These are phyloP conservation scores for Capsicum rhomboideum DNA, from an alignment of 257 asterid species.

Conservation along the genomic window DNA sequence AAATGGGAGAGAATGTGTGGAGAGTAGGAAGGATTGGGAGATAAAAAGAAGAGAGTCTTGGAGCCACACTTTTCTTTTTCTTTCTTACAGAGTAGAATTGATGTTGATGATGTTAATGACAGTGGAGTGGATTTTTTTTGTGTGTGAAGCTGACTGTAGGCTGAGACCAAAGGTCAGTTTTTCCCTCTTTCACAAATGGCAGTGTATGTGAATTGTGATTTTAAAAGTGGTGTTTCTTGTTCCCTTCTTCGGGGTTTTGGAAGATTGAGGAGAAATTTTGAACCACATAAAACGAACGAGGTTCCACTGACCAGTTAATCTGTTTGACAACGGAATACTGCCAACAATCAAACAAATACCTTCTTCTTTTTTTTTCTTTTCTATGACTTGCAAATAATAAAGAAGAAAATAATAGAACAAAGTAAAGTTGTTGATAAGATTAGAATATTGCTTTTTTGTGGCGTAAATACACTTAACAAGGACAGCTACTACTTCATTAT, in stretches of 20 bases:
- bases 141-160: neutral
- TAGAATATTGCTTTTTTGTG: neutral
- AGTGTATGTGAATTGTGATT: neutral
- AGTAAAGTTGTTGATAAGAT: neutral
- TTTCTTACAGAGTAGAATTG: neutral
- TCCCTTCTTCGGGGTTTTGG: neutral
- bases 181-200: neutral
- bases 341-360: neutral
- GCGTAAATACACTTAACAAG: neutral
- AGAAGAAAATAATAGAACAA: neutral
- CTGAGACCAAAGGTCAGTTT: slow-evolving; percentile 4
- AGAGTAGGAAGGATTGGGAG: slow-evolving; percentile 7
- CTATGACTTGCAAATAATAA: neutral
- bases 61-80: slow-evolving; percentile 5
- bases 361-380: neutral
- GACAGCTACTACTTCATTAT: too few relatives aligned
- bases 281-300: neutral
- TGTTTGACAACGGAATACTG: neutral
- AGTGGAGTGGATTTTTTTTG: neutral
- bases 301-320: too few relatives aligned
- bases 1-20: slow-evolving; percentile 18
- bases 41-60: slow-evolving; percentile 14
- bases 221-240: neutral
- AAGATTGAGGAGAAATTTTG: neutral
- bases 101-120: neutral